A percentile compares a stretch with the other conserved stretches of the same genome.
These are phyloP conservation scores for Sphaerulina populicola DNA, from an alignment of 2,329 filamentous ascomycete species.

Conservation along the genomic window DNA sequence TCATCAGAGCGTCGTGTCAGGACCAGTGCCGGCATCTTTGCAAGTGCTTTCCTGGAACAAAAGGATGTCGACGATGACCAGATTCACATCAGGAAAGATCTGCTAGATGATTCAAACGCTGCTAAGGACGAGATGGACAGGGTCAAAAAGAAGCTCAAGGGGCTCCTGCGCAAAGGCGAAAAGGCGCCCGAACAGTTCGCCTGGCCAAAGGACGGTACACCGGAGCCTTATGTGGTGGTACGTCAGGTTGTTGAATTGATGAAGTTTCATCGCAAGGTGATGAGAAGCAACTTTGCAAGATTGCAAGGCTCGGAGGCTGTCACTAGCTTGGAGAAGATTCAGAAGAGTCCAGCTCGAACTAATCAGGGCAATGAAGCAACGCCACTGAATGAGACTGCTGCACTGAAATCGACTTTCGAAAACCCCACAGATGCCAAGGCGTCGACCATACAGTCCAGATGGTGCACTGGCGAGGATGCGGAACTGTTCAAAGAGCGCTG, in stretches of 20 bases:
- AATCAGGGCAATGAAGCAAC: conserved; percentile 35
- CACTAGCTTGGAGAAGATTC: conserved; percentile 48
- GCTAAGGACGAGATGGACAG: conserved; percentile 99
- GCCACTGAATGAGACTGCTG: conserved; percentile 1
- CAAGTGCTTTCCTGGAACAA: conserved; percentile 76
- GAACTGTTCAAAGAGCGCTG: conserved; percentile 92
- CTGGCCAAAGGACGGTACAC: conserved; percentile 88
- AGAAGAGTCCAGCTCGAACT: conserved; percentile 40
- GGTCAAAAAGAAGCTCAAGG: conserved; percentile 98
- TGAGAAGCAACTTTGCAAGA: conserved; percentile 87
- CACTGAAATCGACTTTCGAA: neutral
- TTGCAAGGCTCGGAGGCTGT: conserved; percentile 55
- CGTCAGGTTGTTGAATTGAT: conserved; percentile 88
- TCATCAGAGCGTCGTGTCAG: conserved; percentile 92
- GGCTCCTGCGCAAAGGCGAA: conserved; percentile 81
- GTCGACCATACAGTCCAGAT: conserved; percentile 66
- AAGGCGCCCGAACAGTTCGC: conserved; percentile 91
- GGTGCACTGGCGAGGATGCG: conserved; percentile 94
- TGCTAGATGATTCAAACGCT: conserved; percentile 94
- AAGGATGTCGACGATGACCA: conserved; percentile 79
- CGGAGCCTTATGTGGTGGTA: conserved; percentile 88
- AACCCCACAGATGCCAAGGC: conserved; percentile 32
- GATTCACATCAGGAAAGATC: conserved; percentile 84
- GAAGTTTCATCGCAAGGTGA: conserved; percentile 92
- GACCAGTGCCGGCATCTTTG: conserved; percentile 94